phyloP scores from a whole-genome alignment of 2,329 filamentous ascomycete genomes.

The Stachybotrys chlorohalonatus region DNA sequence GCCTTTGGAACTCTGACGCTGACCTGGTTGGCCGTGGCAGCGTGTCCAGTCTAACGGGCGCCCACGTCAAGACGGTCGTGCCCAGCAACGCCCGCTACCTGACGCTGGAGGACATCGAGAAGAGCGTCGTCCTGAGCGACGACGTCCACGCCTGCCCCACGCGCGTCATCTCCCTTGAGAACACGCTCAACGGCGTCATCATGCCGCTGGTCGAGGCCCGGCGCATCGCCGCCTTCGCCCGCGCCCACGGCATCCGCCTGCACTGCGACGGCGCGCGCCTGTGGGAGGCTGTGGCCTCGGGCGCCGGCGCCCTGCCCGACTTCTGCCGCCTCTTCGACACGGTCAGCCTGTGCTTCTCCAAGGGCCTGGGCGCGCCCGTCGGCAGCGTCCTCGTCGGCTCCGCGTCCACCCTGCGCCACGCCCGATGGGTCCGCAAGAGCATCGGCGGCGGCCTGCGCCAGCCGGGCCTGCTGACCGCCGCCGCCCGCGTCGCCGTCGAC shows the following conservation, averaged over 20 bases:
- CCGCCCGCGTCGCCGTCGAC: conserved; percentile 59
- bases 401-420: conserved; percentile 23
- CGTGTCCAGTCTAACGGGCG: conserved; percentile 62
- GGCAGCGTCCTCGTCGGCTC: conserved; percentile 63
- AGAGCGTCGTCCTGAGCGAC: conserved; percentile 53
- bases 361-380: conserved; percentile 73
- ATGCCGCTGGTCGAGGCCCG: conserved; percentile 65
- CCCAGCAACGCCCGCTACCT: conserved; percentile 65
- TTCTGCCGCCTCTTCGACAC: conserved; percentile 64
- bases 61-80: conserved; percentile 55
- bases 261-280: conserved; percentile 74
- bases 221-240: conserved; percentile 63
- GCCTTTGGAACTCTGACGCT: conserved; percentile 6
- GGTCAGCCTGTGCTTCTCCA: conserved; percentile 70
- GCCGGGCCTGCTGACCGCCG: conserved; percentile 62
- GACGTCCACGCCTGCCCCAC: conserved; percentile 76
- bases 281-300: conserved; percentile 71
- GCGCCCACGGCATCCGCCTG: conserved; percentile 52
- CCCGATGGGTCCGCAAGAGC: conserved; percentile 50
- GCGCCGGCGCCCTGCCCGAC: conserved; percentile 56
- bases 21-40: conserved; percentile 26
- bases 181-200: conserved; percentile 72
- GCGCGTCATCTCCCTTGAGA: conserved; percentile 73
- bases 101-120: conserved; percentile 66
- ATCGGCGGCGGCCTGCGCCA: conserved; percentile 69